Evolutionary conservation across 345 rosid species (phyloP).

Genomic region (Hevea brasiliensis): DNA sequence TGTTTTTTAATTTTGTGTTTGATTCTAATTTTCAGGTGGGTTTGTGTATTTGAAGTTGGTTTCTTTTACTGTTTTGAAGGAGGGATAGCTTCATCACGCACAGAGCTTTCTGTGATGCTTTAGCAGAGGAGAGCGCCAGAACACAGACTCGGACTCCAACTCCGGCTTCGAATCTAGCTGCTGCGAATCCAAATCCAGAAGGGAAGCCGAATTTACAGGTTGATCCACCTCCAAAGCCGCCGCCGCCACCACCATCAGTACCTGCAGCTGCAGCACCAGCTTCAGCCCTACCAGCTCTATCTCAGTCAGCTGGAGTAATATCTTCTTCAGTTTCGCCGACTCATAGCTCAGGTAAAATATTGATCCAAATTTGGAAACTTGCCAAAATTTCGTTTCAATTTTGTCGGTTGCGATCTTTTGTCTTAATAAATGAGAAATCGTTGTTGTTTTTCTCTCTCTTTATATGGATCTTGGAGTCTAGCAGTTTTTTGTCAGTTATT

Average conservation of each 20-base stretch:
- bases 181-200: slow-evolving; percentile 24
- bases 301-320: slow-evolving; percentile 36
- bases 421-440: slow-evolving; percentile 25
- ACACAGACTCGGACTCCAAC: slow-evolving; percentile 29
- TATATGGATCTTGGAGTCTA: slow-evolving; percentile 46
- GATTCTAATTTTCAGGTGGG: background rate
- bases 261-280: slow-evolving; percentile 22
- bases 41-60: background rate
- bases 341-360: slow-evolving; percentile 48
- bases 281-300: background rate
- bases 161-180: slow-evolving; percentile 21
- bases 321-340: slow-evolving; percentile 50
- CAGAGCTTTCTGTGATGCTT: slow-evolving; percentile 90
- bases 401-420: slow-evolving; percentile 39
- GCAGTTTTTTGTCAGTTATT: slow-evolving; percentile 61
- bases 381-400: slow-evolving; percentile 7
- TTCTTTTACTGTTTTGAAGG: slow-evolving; percentile 37
- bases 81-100: slow-evolving; percentile 94
- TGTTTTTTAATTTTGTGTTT: background rate
- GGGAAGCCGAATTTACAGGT: slow-evolving; percentile 33
- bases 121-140: slow-evolving; percentile 80
- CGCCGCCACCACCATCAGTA: slow-evolving; percentile 15
- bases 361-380: slow-evolving; percentile 15
- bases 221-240: slow-evolving; percentile 34
- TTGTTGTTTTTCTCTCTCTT: slow-evolving; percentile 25